phyloP scores from a whole-genome alignment of 176 grass and related monocot genomes.

The Eragrostis nindensis region DNA sequence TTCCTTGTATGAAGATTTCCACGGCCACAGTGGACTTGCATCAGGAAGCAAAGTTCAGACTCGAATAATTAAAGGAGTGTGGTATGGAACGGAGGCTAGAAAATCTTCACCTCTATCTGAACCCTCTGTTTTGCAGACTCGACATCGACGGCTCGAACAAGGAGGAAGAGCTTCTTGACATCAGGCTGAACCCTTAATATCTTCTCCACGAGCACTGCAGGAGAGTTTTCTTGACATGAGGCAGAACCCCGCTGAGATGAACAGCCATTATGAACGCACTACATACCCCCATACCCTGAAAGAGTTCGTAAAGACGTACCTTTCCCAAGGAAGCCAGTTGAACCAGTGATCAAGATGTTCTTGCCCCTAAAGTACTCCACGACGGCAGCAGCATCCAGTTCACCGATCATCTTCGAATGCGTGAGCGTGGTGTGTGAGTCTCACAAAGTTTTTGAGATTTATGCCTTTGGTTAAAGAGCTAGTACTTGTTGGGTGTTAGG shows the following conservation, averaged over 20 bases:
- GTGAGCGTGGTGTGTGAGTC: too few species aligned
- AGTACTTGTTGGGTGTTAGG: background rate
- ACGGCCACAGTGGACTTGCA: background rate
- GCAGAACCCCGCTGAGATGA: constrained; percentile 10
- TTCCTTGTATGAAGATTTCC: background rate
- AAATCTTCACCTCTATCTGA: constrained; percentile 9
- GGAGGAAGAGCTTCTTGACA: constrained; percentile 32
- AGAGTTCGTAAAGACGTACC: background rate
- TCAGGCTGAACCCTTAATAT: constrained; percentile 37
- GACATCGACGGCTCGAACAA: background rate
- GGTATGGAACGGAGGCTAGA: background rate
- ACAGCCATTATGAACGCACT: too few species aligned
- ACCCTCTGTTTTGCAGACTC: constrained; percentile 11
- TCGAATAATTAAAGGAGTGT: background rate
- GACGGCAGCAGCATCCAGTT: constrained; percentile 1
- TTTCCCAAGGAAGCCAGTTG: constrained; percentile 46
- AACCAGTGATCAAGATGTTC: constrained; percentile 41
- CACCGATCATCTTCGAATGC: background rate
- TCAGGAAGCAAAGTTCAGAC: background rate
- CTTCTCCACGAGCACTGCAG: constrained; percentile 26
- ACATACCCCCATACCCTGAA: too few species aligned
- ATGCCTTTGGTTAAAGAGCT: background rate
- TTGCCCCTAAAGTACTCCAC: constrained; percentile 27
- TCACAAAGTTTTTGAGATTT: constrained; percentile 2
- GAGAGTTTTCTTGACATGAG: constrained; percentile 31